Evolutionary conservation across 1,284 basidiomycete species (phyloP), one percentile per base, ranked within the genome.

Genomic region (Flammula alnicola): DNA sequence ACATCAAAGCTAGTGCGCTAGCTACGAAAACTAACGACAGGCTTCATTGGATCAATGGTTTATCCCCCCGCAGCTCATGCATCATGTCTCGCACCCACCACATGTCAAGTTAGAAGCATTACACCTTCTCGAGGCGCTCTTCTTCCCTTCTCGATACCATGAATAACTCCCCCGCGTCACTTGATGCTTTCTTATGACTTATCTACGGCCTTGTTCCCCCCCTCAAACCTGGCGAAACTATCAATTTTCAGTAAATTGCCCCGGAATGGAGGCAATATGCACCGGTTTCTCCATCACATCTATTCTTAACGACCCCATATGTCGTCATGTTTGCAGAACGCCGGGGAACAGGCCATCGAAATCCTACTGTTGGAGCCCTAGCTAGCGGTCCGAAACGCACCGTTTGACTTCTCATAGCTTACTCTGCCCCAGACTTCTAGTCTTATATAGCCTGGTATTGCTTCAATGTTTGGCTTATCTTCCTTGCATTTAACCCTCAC

Each of bases 161-260:
- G 35, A 47, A 47, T 47, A 47, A 27, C 36, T 32, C 16, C 39
- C 36, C 32, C 20, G 29, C 14, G 35, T 47, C 44, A 47, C 37
- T 47, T 47, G 44, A 47, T 32, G 16, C 6, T 20, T 8, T 39
- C 32, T 16, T 29, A 35, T 47, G 22, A 30, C 25, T n/a, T n/a
- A n/a, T 20, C 20, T 11, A 5, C 6, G 2, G 23, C 32, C 17
- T 37, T 19, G 27, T 36, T 29, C 27, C 22, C 27, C 14, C 20
- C 23, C 32, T 32, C 35, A 31, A 35, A 47, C 29, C n/a, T 17
- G 9, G 17, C 19, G 36, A 47, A 47, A 25, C 14, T 39, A 25
- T 9, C 44, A 26, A 38, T 23, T 31, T 14, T 39, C 3, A 39
- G 44, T 39, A 27, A 39, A 25, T 22, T 39, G 14, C 36, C 39